Base-by-base conservation (phyloP, 2,329 filamentous ascomycete species). In the Colletotrichum costaricense region DNA sequence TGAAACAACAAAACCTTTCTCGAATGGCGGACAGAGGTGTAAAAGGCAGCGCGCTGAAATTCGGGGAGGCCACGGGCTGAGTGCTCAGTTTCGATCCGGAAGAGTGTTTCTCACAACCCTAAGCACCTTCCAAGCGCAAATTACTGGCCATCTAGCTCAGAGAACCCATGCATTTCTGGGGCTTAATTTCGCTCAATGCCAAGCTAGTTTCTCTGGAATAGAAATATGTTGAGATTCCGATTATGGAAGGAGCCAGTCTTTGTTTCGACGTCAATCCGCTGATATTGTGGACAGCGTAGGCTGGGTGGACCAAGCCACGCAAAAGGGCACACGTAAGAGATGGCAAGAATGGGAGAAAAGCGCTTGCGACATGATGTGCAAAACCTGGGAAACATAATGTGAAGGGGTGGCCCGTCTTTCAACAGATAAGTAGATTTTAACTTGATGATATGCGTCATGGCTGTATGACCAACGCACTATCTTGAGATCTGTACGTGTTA, bases 221-320 rank as follows among this genome's bases (percentile, higher is more conserved):
- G 22, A 35, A 16, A 19, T 7, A 26, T 14, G 5, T 46, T 8
- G 46, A 42, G 28, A 8, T 46, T 2, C 7, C 26, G 30, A 26
- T 14, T 7, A 16, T 22, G 8, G 9, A 12, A 16, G 57, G 11
- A 33, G 28, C 12, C 11, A 19, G 19, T 28, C 12, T n/a, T 35
- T 22, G 24, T 68, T 14, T 11, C 35, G 14, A 22, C 42, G 16
- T 42, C 30, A 59, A 70, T 73, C 60, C 24, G 56, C 33, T 22
- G 22, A 52, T 38, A 65, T 22, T 28, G 46, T 46, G 12, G n/a
- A 52, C 12, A 11, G 12, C 49, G 26, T 38, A 24, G 55, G 46
- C 55, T 24, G n/a, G n/a, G 30, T 65, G 46, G 38, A 67, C 30
- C 63, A 38, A 58, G 46, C 30, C 35, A 67, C 56, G 63, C 12